phyloP scores from a whole-genome alignment of 73 alveolate genomes.

The Vitrella brassicaformis region DNA sequence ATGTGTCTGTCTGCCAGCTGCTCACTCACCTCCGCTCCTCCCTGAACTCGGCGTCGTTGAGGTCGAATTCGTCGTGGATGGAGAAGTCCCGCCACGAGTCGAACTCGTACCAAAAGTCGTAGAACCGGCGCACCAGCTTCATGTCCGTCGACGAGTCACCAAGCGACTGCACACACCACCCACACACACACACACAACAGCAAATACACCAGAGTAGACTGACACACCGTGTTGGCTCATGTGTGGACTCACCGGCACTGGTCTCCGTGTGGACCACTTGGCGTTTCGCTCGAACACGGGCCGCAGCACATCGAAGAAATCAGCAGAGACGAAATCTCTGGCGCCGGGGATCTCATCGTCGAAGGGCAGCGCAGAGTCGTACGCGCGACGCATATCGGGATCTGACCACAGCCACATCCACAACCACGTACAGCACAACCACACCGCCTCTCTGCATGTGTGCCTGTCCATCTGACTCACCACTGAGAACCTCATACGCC shows the following conservation, averaged over 20 bases:
- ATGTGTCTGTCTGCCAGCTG: no score
- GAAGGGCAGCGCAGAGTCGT: neutral
- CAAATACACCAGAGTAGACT: neutral
- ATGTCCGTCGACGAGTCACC: no score
- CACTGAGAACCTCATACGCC: neutral
- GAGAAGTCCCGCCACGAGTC: neutral
- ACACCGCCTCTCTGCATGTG: no score
- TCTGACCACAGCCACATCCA: neutral
- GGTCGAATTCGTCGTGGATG: neutral
- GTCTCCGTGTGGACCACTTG: neutral
- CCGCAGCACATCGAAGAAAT: neutral
- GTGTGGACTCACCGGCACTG: neutral
- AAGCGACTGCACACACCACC: no score
- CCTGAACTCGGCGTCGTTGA: neutral
- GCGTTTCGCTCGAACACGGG: neutral
- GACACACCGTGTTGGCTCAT: neutral
- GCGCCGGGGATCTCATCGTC: neutral
- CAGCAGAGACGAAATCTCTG: no score
- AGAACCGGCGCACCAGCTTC: neutral
- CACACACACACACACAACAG: neutral
- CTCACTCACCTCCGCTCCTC: neutral
- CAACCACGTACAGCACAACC: no score
- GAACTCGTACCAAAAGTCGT: neutral
- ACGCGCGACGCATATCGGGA: neutral
- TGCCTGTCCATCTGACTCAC: no score